Evolutionary conservation across 2,329 filamentous ascomycete species (phyloP), one percentile per base, ranked within the genome.

Genomic region (Dactylellina haptotyla): DNA sequence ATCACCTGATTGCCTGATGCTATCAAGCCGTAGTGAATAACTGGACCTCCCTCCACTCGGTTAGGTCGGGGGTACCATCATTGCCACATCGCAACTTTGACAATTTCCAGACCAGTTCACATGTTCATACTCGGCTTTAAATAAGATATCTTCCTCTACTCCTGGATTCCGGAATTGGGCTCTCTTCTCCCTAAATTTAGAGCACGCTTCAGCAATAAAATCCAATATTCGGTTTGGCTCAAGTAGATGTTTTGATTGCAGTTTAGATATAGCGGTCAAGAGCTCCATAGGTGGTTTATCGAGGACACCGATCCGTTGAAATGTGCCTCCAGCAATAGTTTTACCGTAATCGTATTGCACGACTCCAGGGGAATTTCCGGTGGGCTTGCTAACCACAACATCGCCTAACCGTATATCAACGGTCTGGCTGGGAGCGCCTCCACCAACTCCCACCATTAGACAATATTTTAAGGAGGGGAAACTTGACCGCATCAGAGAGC

Each of bases 381-480:
- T 77, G 1, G 76, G 75, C 34, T 25, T 59, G 18, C 63, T 53
- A 26, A 67, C 18, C 1, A 67, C 54, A 3, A 67, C 63, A n/a
- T 67, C 63, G 10, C 63, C 63, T 23, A 67, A 28, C 3, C 75
- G 76, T 41, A 77, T 72, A 34, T 75, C 75, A 16, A 51, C 20
- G n/a, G 75, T 32, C 14, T 25, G n/a, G 9, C 71, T 70, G 0
- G 65, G 72, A 0, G 78, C 75, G 0, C 78, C 79, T 0, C 76
- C 77, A 0, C 76, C 79, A 16, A 77, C 78, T 10, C 79, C 79
- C 6, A 77, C 74, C 4, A 80, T 46, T 45, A 80, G 75, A 2
- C 76, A 63, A 75, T 74, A 78, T 41, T 75, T 61, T 46, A 79
- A 75, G 20, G 51, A 75, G 8, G 77, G 76, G 28, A 80, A 80